Base-by-base conservation (phyloP, 2,329 filamentous ascomycete species). In the Colletotrichum lentis region DNA sequence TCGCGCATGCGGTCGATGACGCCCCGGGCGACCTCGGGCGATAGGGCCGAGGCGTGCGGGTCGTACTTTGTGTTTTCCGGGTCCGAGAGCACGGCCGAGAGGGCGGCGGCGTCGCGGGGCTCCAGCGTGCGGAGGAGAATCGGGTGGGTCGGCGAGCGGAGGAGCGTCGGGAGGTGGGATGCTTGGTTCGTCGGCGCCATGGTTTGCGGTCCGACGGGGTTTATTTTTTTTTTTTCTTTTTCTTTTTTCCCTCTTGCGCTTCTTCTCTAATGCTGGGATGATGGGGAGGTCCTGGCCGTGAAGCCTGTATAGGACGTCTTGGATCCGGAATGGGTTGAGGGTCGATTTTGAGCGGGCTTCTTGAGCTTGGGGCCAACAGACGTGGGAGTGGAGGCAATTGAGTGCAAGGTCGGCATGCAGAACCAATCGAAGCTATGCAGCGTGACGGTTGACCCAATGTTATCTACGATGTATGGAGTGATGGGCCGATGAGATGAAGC, bases 71-170 rank as follows among this genome's bases (percentile, higher is more conserved):
- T 69, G 62, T 72, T 71, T 24, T 64, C 43, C 49, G 69, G 71
- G 41, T 73, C 69, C 14, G 74, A 67, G 63, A 74, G 73, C 47
- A 79, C 73, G 43, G 74, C 71, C 11, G 72, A 69, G 62, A 72
- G 54, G 64, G 61, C 39, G 7, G 68, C 43, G 31, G 71, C 73
- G 59, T 76, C 74, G 39, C 58, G 54, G 41, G 65, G 64, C 20
- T 70, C 62, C 52, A 71, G 69, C 24, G 71, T 76, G 69, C 74
- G 73, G 37, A 76, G 74, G 31, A 68, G 50, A 64, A 76, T 69
- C 56, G 74, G 73, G 57, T 73, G 70, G 14, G 72, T 69, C 1
- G 55, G 24, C 37, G 74, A 75, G 50, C 53, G 49, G 67, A 76
- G 65, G 50, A 60, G 52, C 3, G 73, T 73, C 65, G 71, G 35